Evolutionary conservation across 2,329 filamentous ascomycete genomes (phyloP).

Genomic region (Neofusicoccum kwambonambiense): DNA sequence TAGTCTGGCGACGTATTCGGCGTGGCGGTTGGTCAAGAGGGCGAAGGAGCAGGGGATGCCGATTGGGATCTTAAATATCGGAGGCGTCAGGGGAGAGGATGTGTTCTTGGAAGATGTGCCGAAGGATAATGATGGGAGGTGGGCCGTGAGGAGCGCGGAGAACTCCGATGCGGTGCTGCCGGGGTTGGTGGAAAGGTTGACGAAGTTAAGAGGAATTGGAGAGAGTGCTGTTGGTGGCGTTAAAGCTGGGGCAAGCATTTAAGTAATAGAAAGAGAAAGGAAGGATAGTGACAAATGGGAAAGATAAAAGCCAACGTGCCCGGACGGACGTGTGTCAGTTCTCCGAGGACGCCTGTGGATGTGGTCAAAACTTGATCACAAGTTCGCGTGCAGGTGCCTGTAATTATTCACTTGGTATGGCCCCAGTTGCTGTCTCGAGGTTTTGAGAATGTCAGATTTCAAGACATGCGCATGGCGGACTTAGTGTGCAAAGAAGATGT

Average conservation of each 20-base stretch:
- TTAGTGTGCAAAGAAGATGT: no score
- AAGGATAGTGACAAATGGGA: no score
- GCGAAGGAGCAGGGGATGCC: slow-evolving; percentile 81
- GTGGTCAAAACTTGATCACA: no score
- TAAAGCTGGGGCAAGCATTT: neutral
- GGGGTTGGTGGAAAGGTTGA: slow-evolving; percentile 26
- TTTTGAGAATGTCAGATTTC: no score
- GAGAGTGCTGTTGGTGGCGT: neutral
- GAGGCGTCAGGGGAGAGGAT: slow-evolving; percentile 80
- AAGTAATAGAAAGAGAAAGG: neutral
- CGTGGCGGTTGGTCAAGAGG: slow-evolving; percentile 82
- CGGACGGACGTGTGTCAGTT: no score
- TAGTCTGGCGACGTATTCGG: slow-evolving; percentile 90
- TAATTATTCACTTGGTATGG: no score
- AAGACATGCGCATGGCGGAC: no score
- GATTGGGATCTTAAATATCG: slow-evolving; percentile 83
- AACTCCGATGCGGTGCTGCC: slow-evolving; percentile 42
- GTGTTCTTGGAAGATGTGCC: slow-evolving; percentile 61
- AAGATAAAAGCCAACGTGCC: no score
- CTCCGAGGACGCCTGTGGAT: no score
- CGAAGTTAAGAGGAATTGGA: neutral
- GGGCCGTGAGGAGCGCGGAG: slow-evolving; percentile 42
- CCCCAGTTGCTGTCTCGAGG: no score
- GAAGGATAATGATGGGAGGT: slow-evolving; percentile 30
- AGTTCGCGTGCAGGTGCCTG: no score